Evolutionary conservation across 352 stramenopile species (phyloP).

Genomic region (Phytopythium aichiense): DNA sequence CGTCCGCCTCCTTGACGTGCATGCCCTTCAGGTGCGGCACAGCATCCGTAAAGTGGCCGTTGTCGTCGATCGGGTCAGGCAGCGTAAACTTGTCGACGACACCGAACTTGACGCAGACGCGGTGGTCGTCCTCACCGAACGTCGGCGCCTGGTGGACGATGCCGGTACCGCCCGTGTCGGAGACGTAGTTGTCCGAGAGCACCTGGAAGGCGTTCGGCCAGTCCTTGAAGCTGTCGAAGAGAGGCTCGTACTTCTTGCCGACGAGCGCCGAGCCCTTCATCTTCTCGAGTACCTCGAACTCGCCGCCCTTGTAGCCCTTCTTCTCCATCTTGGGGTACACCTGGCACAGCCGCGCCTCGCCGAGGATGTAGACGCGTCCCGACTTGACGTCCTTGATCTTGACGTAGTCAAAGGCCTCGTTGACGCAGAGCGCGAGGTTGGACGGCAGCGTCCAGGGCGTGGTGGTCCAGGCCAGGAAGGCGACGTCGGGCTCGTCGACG

Average conservation of each 20-base stretch:
- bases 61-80: constrained; percentile 96
- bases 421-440: constrained; percentile 98
- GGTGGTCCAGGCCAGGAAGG: constrained; percentile 97
- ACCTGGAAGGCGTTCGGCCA: constrained; percentile 94
- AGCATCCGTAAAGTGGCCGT: constrained; percentile 93
- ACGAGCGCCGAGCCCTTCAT: constrained; percentile 92
- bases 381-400: constrained; percentile 95
- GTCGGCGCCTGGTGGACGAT: constrained; percentile 98
- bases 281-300: constrained; percentile 91
- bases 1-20: constrained; percentile 98
- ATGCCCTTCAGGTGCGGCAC: constrained; percentile 92
- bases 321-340: constrained; percentile 98
- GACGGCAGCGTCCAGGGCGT: constrained; percentile 99
- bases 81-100: constrained; percentile 95
- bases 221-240: constrained; percentile 95
- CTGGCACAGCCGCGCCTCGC: constrained; percentile 90
- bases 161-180: constrained; percentile 94
- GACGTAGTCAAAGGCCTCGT: constrained; percentile 96
- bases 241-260: constrained; percentile 94
- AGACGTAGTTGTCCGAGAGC: constrained; percentile 98
- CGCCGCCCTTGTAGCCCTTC: constrained; percentile 94
- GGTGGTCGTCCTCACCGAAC: constrained; percentile 99
- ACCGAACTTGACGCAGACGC: constrained; percentile 95
- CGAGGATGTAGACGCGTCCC: constrained; percentile 92
- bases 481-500: constrained; percentile 78